Percentiles rank a stretch among this genome's conserved stretches.
These are phyloP conservation scores for Crithidia fasciculata DNA, from an alignment of 208 protist species.

Conservation along the genomic window DNA sequence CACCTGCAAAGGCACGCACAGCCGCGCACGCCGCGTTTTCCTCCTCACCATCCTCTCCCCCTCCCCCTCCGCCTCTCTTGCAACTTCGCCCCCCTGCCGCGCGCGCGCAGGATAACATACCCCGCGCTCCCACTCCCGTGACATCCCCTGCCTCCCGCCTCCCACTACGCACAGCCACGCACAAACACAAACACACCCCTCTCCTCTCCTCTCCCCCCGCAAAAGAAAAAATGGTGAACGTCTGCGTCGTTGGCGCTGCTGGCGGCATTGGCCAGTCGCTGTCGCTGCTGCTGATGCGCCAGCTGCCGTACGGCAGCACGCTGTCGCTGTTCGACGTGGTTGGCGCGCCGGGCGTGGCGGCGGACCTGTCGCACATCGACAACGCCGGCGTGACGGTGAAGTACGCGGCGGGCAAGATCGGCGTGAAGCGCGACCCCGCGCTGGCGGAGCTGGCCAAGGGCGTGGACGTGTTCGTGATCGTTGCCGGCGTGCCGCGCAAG, in stretches of 20 bases:
- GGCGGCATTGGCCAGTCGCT: conserved; percentile 92
- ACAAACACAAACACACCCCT: conserved; percentile 5
- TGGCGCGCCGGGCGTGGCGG: conserved; percentile 92
- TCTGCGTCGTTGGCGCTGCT: conserved; percentile 87
- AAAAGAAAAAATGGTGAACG: conserved; percentile 72
- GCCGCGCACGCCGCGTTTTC: neutral
- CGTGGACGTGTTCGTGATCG: conserved; percentile 93
- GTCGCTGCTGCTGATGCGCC: conserved; percentile 82
- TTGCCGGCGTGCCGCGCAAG: conserved; percentile 96
- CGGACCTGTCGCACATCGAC: conserved; percentile 94
- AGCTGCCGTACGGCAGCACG: conserved; percentile 76
- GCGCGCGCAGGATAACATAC: neutral
- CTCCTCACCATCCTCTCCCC: neutral
- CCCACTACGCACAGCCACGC: too few relatives aligned
- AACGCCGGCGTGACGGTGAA: conserved; percentile 77
- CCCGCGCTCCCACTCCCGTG: neutral
- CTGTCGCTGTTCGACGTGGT: conserved; percentile 94
- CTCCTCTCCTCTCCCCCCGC: neutral
- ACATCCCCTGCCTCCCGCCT: neutral
- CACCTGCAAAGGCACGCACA: too few relatives aligned
- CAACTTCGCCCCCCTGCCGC: neutral
- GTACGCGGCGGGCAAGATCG: conserved; percentile 73
- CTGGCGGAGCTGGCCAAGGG: conserved; percentile 74
- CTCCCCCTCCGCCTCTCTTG: neutral
- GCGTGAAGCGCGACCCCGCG: conserved; percentile 65